A percentile compares a stretch with the other conserved stretches of the same genome.
Evolutionary conservation across 306 rosid genomes (phyloP).

Genomic region (Vigna unguiculata): DNA sequence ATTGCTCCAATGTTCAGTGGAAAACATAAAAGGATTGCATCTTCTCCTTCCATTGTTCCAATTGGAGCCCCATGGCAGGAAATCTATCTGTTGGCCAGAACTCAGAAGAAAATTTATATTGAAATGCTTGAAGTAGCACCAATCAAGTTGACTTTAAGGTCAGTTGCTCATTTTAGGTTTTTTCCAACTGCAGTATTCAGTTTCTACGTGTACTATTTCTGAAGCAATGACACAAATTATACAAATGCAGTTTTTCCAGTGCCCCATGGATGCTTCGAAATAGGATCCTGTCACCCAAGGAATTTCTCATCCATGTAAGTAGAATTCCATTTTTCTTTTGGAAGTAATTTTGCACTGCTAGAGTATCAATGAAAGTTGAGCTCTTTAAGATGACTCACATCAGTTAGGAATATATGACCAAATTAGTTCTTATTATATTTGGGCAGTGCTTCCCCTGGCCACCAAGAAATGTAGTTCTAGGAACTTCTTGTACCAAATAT

Average conservation of each 20-base stretch:
- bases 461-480: background rate
- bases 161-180: background rate
- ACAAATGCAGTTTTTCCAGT: constrained; percentile 82
- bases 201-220: constrained; percentile 24
- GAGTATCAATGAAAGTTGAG: background rate
- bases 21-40: constrained; percentile 45
- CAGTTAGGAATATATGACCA: background rate
- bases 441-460: background rate
- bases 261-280: constrained; percentile 90
- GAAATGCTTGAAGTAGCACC: constrained; percentile 89
- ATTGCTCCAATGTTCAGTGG: constrained; percentile 52
- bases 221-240: constrained; percentile 40
- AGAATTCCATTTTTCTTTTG: background rate
- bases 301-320: constrained; percentile 86
- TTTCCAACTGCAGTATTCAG: constrained; percentile 30
- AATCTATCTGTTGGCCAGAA: constrained; percentile 85
- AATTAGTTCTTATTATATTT: background rate
- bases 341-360: constrained; percentile 1
- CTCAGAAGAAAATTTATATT: constrained; percentile 84
- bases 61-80: constrained; percentile 99
- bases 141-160: constrained; percentile 86
- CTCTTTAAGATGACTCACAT: too few species aligned
- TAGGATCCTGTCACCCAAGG: constrained; percentile 74
- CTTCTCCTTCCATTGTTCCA: constrained; percentile 77
- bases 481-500: background rate